A percentile compares a stretch with the other conserved stretches of the same genome.
phyloP scores from a whole-genome alignment of 352 stramenopile genomes.

The Globisporangium nunn region DNA sequence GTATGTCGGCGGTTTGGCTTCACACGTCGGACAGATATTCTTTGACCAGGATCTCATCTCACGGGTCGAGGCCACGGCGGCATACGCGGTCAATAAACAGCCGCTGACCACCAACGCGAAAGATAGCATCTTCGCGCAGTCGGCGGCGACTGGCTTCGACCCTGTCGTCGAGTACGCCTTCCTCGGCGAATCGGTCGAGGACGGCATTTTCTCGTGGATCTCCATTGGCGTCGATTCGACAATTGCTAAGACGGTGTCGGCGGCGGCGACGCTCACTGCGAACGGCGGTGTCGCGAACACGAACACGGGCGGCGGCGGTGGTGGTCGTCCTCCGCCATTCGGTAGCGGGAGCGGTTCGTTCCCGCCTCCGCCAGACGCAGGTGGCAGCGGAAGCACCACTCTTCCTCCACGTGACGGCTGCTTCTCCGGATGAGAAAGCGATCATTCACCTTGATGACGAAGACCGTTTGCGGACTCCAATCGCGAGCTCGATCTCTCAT shows the following conservation, averaged over 20 bases:
- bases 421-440: too few relatives aligned
- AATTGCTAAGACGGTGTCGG: neutral
- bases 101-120: constrained; percentile 10
- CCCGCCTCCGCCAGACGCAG: too few relatives aligned
- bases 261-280: constrained; percentile 8
- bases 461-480: too few relatives aligned
- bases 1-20: constrained; percentile 4
- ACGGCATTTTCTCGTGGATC: constrained; percentile 20
- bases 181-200: constrained; percentile 13
- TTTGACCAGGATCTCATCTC: constrained; percentile 10
- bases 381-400: too few relatives aligned
- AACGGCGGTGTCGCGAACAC: too few relatives aligned
- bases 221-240: constrained; percentile 16
- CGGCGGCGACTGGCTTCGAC: constrained; percentile 7
- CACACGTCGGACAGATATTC: constrained; percentile 15
- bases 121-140: constrained; percentile 11
- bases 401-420: too few relatives aligned
- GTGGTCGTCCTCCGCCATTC: too few relatives aligned
- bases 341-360: too few relatives aligned
- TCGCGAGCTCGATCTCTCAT: too few relatives aligned
- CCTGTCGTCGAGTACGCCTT: constrained; percentile 13
- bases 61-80: constrained; percentile 2
- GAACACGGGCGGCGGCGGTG: too few relatives aligned
- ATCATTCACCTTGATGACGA: too few relatives aligned
- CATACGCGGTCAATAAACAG: constrained; percentile 9